Base-by-base conservation (phyloP, 345 rosid species). In the Odontarrhena argentea region DNA sequence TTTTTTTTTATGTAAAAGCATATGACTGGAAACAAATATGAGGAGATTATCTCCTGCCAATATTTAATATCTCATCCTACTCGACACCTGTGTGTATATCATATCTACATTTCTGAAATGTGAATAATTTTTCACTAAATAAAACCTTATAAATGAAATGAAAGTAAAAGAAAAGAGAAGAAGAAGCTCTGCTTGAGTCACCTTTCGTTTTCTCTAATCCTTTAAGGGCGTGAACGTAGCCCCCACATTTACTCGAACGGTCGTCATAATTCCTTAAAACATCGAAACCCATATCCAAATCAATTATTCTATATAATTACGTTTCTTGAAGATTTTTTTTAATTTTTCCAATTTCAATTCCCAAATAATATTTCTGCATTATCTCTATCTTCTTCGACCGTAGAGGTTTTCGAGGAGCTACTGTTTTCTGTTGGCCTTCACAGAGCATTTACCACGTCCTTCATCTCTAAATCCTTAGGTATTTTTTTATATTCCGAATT, bases 141-240 rank as follows among this genome's bases (percentile, higher is more conserved):
- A 55, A 71, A 26, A 36, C 9, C 3, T 43, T 36, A 6, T 2
- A 9, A 56, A 1, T 12, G 9, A 65, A 48, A 14, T 3, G 37
- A n/a, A 36, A n/a, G 1, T 54, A 13, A 18, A 28, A 38, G 6
- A 28, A 3, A 1, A 60, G 37, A 63, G 40, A 12, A 35, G 69
- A 72, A 72, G 76, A 65, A 72, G 71, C 53, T 8, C 61, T 57
- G 60, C 41, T 42, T 72, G 28, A 65, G 12, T 65, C 44, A 72
- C 66, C 47, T 72, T 42, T 72, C 76, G 71, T 60, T 72, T 65
- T 72, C 66, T 58, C 60, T 72, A 72, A 72, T 57, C 76, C 60
- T 25, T 1, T 57, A 57, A 32, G 36, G 36, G 6, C 36, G 6
- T 32, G 6, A 32, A 8, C 11, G 56, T 7, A 57, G 59, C 60